Evolutionary conservation across 352 stramenopile species (phyloP).

Genomic region (Phytophthora litchii): DNA sequence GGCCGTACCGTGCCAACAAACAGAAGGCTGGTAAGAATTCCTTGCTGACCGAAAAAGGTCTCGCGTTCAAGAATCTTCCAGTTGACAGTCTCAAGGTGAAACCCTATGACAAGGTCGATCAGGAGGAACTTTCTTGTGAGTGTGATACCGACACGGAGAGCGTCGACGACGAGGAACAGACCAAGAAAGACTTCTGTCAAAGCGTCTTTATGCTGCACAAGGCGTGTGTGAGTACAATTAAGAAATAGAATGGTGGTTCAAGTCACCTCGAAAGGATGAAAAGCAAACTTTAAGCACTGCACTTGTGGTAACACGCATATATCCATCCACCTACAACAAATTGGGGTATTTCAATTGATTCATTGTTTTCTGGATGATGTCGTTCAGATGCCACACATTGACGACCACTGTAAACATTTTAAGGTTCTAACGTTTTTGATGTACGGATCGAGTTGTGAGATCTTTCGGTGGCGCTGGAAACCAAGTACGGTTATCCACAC

Average conservation of each 20-base stretch:
- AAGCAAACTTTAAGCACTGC: too few species aligned
- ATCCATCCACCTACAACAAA: too few species aligned
- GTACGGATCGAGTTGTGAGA: neutral
- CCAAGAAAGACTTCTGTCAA: slow-evolving; percentile 6
- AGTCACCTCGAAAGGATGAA: too few species aligned
- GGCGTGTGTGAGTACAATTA: too few species aligned
- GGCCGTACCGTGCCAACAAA: slow-evolving; percentile 29
- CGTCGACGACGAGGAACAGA: slow-evolving; percentile 8
- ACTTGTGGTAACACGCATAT: too few species aligned
- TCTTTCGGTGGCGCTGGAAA: slow-evolving; percentile 5
- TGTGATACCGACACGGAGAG: slow-evolving; percentile 19
- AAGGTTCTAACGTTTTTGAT: neutral
- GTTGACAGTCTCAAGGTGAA: slow-evolving; percentile 11
- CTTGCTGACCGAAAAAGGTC: slow-evolving; percentile 10
- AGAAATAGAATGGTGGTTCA: too few species aligned
- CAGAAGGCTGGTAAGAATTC: slow-evolving; percentile 11
- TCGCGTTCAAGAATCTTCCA: slow-evolving; percentile 17
- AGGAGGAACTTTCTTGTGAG: neutral
- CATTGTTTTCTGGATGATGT: too few species aligned
- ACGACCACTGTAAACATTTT: too few species aligned
- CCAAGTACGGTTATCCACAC: too few species aligned
- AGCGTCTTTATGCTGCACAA: slow-evolving; percentile 4
- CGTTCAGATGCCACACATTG: too few species aligned
- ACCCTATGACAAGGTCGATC: too few species aligned
- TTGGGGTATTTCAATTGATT: too few species aligned